A percentile compares a stretch with the other conserved stretches of the same genome.
These are phyloP conservation scores for Kodamaea lidongshanica DNA, from an alignment of 805 yeast genomes.

Conservation along the genomic window DNA sequence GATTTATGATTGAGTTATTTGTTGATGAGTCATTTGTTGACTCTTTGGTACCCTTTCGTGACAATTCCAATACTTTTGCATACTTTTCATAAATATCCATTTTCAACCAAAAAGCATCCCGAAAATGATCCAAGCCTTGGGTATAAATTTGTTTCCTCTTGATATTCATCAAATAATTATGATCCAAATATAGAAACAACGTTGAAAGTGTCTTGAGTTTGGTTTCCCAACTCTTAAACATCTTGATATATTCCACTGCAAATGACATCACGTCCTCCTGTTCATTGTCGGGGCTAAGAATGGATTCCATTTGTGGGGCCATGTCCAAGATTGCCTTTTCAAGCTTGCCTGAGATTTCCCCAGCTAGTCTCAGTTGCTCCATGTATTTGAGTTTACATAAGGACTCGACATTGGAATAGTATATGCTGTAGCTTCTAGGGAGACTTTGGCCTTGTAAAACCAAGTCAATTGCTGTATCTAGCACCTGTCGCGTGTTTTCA, in stretches of 20 bases:
- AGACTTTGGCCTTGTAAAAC: slow-evolving; percentile 15
- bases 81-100: too few relatives aligned
- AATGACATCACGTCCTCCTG: not conserved
- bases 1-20: too few relatives aligned
- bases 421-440: slow-evolving; percentile 17
- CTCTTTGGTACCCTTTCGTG: too few relatives aligned
- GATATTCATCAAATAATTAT: slow-evolving; percentile 24
- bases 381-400: slow-evolving; percentile 26
- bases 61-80: too few relatives aligned
- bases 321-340: slow-evolving; percentile 10
- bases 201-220: slow-evolving; percentile 21
- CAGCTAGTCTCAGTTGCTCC: slow-evolving; percentile 28
- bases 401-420: slow-evolving; percentile 25
- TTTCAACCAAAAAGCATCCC: slow-evolving; percentile 11
- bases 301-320: slow-evolving; percentile 1
- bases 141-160: slow-evolving; percentile 7
- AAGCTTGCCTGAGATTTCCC: slow-evolving; percentile 16
- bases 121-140: slow-evolving; percentile 11
- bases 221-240: slow-evolving; percentile 19
- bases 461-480: slow-evolving; percentile 13
- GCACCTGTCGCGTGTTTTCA: slow-evolving; percentile 5
- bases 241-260: slow-evolving; percentile 10
- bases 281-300: not conserved
- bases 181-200: slow-evolving; percentile 31
- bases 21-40: too few relatives aligned